Conservation (phyloP, 768 basidiomycete genomes). For the Lactifluus volemus region DNA sequence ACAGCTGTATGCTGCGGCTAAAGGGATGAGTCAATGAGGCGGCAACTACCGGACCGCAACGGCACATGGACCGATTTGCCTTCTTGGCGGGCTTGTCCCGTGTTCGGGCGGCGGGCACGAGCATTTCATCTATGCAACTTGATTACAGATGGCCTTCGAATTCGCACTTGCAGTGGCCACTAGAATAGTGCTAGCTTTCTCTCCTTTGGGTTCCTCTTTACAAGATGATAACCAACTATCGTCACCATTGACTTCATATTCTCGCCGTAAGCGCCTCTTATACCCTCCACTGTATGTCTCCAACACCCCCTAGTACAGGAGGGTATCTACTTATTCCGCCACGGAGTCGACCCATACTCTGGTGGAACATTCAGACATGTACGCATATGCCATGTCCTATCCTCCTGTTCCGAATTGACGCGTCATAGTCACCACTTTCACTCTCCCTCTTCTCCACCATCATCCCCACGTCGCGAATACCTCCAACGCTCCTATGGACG, state of each 20-base stretch:
- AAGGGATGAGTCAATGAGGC: too few relatives aligned
- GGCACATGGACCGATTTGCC: neutral
- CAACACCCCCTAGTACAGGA: constrained; percentile 59
- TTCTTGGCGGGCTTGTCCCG: too few relatives aligned
- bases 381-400: constrained; percentile 24
- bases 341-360: constrained; percentile 80
- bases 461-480: constrained; percentile 42
- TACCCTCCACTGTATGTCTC: constrained; percentile 5
- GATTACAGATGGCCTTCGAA: constrained; percentile 4
- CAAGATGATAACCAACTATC: constrained; percentile 69
- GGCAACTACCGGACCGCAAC: neutral
- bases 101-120: neutral
- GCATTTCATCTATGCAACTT: neutral
- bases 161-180: constrained; percentile 32
- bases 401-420: neutral
- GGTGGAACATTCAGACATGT: constrained; percentile 86
- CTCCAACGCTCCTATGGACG: constrained; percentile 60
- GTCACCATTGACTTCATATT: constrained; percentile 73
- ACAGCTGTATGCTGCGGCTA: neutral
- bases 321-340: constrained; percentile 71
- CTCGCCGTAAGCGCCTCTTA: constrained; percentile 48
- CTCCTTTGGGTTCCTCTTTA: constrained; percentile 42
- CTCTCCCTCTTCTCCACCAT: constrained; percentile 68
- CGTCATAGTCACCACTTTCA: constrained; percentile 65
- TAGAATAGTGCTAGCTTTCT: constrained; percentile 45